A percentile compares a stretch with the other conserved stretches of the same genome.
Conservation (phyloP, 2,329 filamentous ascomycete genomes). For the Claviceps purpurea region DNA sequence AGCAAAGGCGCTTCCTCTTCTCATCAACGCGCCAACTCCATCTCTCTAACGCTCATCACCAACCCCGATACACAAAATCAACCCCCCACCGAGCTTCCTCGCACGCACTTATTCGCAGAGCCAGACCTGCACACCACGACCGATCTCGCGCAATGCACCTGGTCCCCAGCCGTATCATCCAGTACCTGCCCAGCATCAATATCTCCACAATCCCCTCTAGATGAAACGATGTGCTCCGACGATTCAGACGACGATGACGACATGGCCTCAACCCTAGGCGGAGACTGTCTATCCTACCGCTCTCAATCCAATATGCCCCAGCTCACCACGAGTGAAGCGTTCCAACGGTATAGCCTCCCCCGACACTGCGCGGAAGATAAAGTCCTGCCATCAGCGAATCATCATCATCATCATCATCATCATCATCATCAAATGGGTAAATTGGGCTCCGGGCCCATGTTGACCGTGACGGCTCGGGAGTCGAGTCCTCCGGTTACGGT, state of each 20-base stretch:
- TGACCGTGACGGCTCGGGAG: constrained; percentile 13
- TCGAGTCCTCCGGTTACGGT: constrained; percentile 10
- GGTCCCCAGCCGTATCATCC: constrained; percentile 16
- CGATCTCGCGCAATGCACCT: constrained; percentile 10
- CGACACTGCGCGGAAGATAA: constrained; percentile 13
- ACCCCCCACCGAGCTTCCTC: constrained; percentile 7
- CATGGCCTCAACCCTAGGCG: constrained; percentile 22
- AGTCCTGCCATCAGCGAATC: constrained; percentile 3
- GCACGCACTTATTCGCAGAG: constrained; percentile 7
- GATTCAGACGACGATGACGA: constrained; percentile 31
- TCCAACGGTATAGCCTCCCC: constrained; percentile 35
- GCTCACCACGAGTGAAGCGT: constrained; percentile 9
- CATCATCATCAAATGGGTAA: constrained; percentile 2
- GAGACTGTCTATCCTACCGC: constrained; percentile 20
- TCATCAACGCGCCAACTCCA: constrained; percentile 10
- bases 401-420: too few species aligned
- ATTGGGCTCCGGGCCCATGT: constrained; percentile 13
- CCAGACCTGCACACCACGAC: constrained; percentile 11
- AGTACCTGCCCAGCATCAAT: constrained; percentile 20
- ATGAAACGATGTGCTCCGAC: constrained; percentile 32
- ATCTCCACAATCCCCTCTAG: constrained; percentile 25
- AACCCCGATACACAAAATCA: constrained; percentile 8
- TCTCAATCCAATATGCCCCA: constrained; percentile 7
- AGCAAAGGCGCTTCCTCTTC: constrained; percentile 13
- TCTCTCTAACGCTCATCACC: constrained; percentile 13